These are phyloP conservation scores for Entonaema liquescens DNA, from an alignment of 495 filamentous ascomycete genomes.

Conservation along the genomic window DNA sequence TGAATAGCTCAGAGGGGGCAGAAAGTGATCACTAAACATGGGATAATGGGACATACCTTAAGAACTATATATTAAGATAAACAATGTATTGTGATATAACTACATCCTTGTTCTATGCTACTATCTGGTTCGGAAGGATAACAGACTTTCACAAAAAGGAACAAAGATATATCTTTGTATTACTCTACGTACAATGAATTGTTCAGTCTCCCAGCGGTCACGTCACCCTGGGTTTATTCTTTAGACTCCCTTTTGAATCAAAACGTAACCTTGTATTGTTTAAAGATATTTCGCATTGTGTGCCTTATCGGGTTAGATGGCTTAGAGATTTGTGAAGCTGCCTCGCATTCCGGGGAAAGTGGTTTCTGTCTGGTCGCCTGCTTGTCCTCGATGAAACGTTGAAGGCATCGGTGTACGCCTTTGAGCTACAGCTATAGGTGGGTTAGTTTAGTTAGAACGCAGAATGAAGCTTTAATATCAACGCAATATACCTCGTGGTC, in stretches of 20 bases:
- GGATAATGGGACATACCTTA: background rate
- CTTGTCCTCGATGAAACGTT: slow-evolving; percentile 17
- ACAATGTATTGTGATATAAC: background rate
- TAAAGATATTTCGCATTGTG: background rate
- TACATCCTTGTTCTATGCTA: background rate
- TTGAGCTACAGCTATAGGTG: slow-evolving; percentile 13
- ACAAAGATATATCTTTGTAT: background rate
- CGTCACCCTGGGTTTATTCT: background rate
- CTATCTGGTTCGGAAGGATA: background rate
- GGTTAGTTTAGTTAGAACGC: background rate
- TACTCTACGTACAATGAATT: slow-evolving; percentile 22
- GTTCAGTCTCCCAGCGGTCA: background rate
- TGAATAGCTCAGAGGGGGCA: background rate
- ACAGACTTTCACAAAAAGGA: background rate
- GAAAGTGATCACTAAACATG: background rate
- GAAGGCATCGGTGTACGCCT: slow-evolving; percentile 30
- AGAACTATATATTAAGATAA: background rate
- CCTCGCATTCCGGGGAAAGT: slow-evolving; percentile 27
- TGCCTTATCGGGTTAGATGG: background rate
- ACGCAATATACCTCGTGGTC: slow-evolving; percentile 34
- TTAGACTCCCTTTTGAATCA: background rate
- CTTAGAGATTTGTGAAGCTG: slow-evolving; percentile 25
- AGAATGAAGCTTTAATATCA: background rate
- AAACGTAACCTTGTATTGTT: background rate
- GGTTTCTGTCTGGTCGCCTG: slow-evolving; percentile 18